phyloP scores from a whole-genome alignment of 768 basidiomycete species.

The Panaeolus cyanescens region DNA sequence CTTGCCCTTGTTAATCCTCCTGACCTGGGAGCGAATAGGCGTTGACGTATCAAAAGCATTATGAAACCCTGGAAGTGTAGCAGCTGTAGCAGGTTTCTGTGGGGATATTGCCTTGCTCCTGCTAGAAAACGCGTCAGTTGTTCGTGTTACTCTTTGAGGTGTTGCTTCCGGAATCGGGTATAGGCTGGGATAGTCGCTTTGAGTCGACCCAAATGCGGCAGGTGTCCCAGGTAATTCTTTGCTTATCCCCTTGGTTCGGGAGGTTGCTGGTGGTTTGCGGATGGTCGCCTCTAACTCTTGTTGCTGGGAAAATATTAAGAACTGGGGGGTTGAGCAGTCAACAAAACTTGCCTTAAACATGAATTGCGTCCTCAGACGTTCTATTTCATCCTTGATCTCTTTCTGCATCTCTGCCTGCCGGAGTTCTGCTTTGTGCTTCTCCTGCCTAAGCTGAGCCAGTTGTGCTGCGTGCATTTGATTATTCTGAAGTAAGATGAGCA shows the following conservation, averaged over 20 bases:
- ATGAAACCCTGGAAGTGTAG: conserved; percentile 52
- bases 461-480: conserved; percentile 61
- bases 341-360: conserved; percentile 59
- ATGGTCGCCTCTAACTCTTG: conserved; percentile 63
- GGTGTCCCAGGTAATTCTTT: conserved; percentile 41
- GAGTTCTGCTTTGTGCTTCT: conserved; percentile 62
- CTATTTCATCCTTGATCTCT: conserved; percentile 67
- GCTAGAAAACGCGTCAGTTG: conserved; percentile 22
- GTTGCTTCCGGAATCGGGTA: conserved; percentile 35
- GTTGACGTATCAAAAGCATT: conserved; percentile 51
- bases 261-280: conserved; percentile 49
- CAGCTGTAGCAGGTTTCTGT: conserved; percentile 30
- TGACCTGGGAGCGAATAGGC: conserved; percentile 30
- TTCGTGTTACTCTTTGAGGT: conserved; percentile 36
- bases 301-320: conserved; percentile 45
- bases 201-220: conserved; percentile 41
- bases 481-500: conserved; percentile 37
- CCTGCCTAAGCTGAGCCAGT: conserved; percentile 53
- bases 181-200: conserved; percentile 28
- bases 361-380: conserved; percentile 68
- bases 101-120: conserved; percentile 31
- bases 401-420: conserved; percentile 57
- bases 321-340: neutral
- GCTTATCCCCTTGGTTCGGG: conserved; percentile 40
- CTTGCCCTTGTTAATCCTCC: conserved; percentile 23